Conservation (phyloP, 345 rosid genomes). For the Trapa incisa region DNA sequence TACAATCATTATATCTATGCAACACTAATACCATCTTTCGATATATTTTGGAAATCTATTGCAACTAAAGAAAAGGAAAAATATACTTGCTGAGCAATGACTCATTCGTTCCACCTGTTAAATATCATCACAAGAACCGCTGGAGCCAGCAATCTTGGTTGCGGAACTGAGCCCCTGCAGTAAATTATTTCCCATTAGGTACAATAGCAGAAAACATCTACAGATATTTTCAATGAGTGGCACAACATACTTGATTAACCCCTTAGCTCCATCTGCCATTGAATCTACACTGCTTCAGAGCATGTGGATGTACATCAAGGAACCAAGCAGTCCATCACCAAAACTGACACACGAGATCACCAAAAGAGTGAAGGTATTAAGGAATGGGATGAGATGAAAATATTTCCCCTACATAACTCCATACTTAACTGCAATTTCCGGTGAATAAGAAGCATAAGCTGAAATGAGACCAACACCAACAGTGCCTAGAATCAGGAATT, state of each 20-base stretch:
- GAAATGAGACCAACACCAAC: constrained; percentile 91
- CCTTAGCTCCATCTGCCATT: constrained; percentile 72
- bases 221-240: background rate
- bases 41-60: too few relatives aligned
- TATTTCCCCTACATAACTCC: background rate
- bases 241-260: constrained; percentile 51
- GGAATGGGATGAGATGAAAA: background rate
- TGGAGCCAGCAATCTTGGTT: constrained; percentile 84
- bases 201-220: background rate
- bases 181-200: background rate
- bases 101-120: constrained; percentile 88
- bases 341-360: constrained; percentile 31
- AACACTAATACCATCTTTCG: background rate
- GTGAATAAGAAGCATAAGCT: constrained; percentile 69
- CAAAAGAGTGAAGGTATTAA: background rate
- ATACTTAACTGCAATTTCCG: constrained; percentile 81
- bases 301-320: constrained; percentile 66
- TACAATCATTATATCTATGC: too few relatives aligned
- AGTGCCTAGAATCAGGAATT: constrained; percentile 51
- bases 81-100: background rate
- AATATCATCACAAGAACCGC: constrained; percentile 78
- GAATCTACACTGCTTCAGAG: constrained; percentile 80
- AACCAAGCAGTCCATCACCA: constrained; percentile 74
- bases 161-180: constrained; percentile 70
- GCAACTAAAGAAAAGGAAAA: background rate